Evolutionary conservation across 805 yeast species (phyloP).

Genomic region (Blastobotrys attinorum): DNA sequence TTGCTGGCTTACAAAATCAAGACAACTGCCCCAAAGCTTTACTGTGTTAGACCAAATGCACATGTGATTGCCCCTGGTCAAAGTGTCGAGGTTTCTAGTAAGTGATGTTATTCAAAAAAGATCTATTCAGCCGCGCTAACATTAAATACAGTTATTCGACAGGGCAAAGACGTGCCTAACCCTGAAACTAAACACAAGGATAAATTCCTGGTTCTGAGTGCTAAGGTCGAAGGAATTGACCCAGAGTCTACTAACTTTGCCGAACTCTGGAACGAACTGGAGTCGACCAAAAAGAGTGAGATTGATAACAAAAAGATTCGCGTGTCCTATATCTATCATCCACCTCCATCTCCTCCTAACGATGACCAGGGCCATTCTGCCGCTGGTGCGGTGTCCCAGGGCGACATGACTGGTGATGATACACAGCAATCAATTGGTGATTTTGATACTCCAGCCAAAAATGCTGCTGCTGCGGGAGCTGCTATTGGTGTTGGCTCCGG

Average conservation of each 20-base stretch:
- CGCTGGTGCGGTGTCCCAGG: not conserved
- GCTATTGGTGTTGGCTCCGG: constrained; percentile 3
- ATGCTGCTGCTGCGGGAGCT: constrained; percentile 9
- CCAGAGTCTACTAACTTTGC: constrained; percentile 46
- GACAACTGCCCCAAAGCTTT: constrained; percentile 92
- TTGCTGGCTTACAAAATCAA: constrained; percentile 88
- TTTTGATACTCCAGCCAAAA: constrained; percentile 13
- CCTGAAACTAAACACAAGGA: constrained; percentile 72
- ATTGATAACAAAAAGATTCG: constrained; percentile 58
- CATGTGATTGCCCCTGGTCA: constrained; percentile 70
- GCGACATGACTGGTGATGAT: not conserved
- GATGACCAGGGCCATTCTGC: not conserved
- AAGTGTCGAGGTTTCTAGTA: constrained; percentile 52
- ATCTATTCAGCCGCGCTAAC: not conserved
- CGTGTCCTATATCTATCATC: constrained; percentile 43
- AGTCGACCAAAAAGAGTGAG: constrained; percentile 27
- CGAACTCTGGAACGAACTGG: constrained; percentile 68
- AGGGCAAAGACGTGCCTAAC: constrained; percentile 73
- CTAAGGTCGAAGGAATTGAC: constrained; percentile 57
- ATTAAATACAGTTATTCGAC: constrained; percentile 54
- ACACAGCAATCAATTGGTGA: constrained; percentile 12
- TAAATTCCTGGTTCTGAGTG: constrained; percentile 82
- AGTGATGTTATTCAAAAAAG: constrained; percentile 1
- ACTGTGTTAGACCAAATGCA: constrained; percentile 96
- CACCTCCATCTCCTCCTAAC: not conserved